Conservation (phyloP, 768 basidiomycete genomes). For the Brasilioporus rufonigricans region DNA sequence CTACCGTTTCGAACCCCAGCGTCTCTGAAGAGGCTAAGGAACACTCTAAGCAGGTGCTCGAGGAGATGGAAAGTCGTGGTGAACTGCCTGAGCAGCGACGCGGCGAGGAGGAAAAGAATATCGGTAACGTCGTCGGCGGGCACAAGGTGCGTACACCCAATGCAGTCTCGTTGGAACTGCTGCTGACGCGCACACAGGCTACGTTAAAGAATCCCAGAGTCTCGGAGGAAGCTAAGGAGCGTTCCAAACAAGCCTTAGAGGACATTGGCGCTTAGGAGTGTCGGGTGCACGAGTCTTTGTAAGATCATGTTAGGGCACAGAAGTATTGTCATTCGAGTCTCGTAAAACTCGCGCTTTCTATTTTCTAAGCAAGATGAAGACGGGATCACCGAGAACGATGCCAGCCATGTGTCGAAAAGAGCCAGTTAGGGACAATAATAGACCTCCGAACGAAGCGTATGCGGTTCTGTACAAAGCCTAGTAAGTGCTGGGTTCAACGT, state of each 20-base stretch:
- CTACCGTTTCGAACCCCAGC: conserved; percentile 24
- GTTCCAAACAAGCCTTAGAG: conserved; percentile 6
- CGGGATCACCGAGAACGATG: conserved; percentile 90
- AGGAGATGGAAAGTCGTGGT: conserved; percentile 17
- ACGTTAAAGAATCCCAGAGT: conserved; percentile 25
- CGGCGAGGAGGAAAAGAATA: conserved; percentile 9
- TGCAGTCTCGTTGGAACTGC: no score
- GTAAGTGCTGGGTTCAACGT: conserved; percentile 1
- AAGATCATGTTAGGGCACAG: conserved; percentile 5
- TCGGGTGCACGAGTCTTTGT: neutral
- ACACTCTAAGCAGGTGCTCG: conserved; percentile 24
- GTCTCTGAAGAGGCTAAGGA: conserved; percentile 21
- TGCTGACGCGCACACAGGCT: conserved; percentile 7
- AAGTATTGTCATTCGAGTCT: neutral
- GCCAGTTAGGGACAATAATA: conserved; percentile 91
- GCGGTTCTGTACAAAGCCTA: conserved; percentile 60
- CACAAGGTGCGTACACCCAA: conserved; percentile 13
- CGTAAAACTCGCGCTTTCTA: conserved; percentile 31
- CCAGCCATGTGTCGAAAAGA: conserved; percentile 89
- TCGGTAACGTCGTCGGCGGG: conserved; percentile 19
- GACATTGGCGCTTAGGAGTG: conserved; percentile 3
- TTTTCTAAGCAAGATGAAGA: conserved; percentile 86
- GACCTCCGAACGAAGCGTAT: conserved; percentile 94
- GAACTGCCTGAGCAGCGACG: conserved; percentile 16
- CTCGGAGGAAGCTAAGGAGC: conserved; percentile 26